Conservation (phyloP, 306 rosid genomes). For the Heteromeles arbutifolia region DNA sequence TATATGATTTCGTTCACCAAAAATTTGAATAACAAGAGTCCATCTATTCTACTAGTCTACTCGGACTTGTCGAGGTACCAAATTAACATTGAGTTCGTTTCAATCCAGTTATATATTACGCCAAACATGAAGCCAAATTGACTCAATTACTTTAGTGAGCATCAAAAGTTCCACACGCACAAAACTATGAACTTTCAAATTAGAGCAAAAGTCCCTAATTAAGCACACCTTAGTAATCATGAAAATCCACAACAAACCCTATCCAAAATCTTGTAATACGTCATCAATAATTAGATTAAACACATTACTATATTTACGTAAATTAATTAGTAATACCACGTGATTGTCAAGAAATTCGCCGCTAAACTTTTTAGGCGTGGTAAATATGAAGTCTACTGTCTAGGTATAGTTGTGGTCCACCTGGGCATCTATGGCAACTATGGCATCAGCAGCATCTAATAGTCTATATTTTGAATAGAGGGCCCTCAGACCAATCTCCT, state of each 20-base stretch:
- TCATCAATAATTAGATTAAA: background rate
- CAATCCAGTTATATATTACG: too few species aligned
- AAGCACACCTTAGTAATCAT: background rate
- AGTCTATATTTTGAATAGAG: background rate
- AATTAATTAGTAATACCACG: too few species aligned
- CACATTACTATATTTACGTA: too few species aligned
- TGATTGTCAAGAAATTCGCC: background rate
- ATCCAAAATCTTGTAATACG: background rate
- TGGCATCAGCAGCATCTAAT: background rate
- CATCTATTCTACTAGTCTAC: too few species aligned
- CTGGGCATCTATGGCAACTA: background rate
- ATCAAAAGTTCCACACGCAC: too few species aligned
- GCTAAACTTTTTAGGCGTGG: background rate
- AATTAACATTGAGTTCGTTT: too few species aligned
- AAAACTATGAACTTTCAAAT: too few species aligned
- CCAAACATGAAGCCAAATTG: too few species aligned
- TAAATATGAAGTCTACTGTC: background rate
- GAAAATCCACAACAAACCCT: background rate
- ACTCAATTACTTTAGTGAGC: too few species aligned
- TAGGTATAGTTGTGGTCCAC: background rate
- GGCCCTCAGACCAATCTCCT: background rate
- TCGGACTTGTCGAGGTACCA: too few species aligned
- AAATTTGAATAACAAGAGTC: too few species aligned
- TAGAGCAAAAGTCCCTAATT: background rate
- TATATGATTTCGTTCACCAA: too few species aligned